Evolutionary conservation across 148 eudicot genomes (phyloP).

Genomic region (Vaccinium darrowii): DNA sequence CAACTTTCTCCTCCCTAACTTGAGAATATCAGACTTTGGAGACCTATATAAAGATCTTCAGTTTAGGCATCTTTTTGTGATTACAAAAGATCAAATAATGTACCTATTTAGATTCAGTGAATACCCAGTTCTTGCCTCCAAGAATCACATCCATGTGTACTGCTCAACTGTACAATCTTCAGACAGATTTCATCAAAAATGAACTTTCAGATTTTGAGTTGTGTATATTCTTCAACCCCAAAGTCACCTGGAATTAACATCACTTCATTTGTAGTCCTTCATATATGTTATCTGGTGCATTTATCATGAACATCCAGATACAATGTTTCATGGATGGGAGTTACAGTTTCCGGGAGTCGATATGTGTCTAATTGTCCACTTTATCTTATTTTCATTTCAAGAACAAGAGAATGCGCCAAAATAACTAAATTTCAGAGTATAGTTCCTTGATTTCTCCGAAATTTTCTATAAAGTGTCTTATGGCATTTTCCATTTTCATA

Average conservation of each 20-base stretch:
- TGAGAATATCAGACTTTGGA: background rate
- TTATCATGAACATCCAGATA: background rate
- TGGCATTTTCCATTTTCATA: slow-evolving; percentile 3
- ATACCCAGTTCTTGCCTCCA: no score
- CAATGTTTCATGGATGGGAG: background rate
- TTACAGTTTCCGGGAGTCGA: background rate
- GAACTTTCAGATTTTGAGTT: no score
- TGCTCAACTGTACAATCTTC: no score
- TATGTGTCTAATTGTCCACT: background rate
- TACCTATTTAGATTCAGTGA: no score
- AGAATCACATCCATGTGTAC: no score
- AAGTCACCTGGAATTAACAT: no score
- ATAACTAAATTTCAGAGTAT: background rate
- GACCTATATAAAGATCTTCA: background rate
- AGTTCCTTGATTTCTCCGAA: background rate
- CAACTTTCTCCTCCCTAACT: background rate
- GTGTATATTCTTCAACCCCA: no score
- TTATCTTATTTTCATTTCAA: background rate
- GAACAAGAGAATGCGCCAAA: background rate
- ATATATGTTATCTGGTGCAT: background rate
- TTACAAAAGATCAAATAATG: background rate
- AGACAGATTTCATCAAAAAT: no score
- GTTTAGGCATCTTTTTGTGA: background rate
- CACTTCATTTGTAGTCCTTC: no score
- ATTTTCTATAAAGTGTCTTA: background rate